Conservation (phyloP, 257 asterid species). For the Lycium ferocissimum region DNA sequence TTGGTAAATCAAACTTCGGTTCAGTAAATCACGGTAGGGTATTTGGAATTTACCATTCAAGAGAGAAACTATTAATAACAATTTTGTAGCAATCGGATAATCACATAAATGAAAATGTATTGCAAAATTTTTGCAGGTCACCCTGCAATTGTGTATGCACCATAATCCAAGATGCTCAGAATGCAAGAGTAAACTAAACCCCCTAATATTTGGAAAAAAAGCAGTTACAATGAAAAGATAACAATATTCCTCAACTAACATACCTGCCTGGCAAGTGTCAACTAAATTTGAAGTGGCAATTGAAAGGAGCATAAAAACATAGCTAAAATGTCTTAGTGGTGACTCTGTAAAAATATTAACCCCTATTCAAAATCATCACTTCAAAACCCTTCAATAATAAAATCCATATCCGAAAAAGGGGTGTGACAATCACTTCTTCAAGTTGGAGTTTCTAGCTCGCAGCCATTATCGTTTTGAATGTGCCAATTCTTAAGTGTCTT, state of each 20-base stretch:
- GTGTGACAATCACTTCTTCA: neutral
- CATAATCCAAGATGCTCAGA: constrained; percentile 34
- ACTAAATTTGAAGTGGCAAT: constrained; percentile 97
- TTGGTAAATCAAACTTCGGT: too few relatives aligned
- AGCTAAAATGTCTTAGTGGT: constrained; percentile 39
- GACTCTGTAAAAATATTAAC: constrained; percentile 55
- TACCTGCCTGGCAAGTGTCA: constrained; percentile 87
- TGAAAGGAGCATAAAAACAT: constrained; percentile 91
- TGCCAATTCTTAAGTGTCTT: neutral
- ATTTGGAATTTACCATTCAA: too few relatives aligned
- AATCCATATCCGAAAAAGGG: too few relatives aligned
- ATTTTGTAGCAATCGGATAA: too few relatives aligned
- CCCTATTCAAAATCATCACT: neutral
- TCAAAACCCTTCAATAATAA: too few relatives aligned
- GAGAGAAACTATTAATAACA: too few relatives aligned
- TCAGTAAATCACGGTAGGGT: too few relatives aligned
- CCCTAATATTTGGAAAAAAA: neutral
- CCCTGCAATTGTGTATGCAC: constrained; percentile 42
- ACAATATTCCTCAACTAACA: constrained; percentile 22
- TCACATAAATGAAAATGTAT: too few relatives aligned
- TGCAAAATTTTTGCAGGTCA: too few relatives aligned
- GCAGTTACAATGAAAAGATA: neutral
- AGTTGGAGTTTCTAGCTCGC: neutral
- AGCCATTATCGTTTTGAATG: neutral
- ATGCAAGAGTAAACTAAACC: neutral